Conservation (phyloP, 78 protist species). For the Emiliania huxleyi region DNA sequence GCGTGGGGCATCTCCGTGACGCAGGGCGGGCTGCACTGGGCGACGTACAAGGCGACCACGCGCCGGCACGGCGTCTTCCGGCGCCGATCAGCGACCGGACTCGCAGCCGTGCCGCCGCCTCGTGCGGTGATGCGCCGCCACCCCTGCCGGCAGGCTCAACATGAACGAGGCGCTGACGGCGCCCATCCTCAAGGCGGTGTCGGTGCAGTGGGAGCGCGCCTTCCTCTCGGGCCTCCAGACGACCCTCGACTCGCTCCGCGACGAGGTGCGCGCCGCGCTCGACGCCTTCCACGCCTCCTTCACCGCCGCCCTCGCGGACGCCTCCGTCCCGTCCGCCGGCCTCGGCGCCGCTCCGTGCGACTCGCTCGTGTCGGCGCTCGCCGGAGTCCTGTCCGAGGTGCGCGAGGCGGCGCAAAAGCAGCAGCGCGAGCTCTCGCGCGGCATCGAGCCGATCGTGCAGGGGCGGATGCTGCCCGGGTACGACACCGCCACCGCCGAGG, state of each 20-base stretch:
- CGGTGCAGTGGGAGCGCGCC: neutral
- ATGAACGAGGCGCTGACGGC: neutral
- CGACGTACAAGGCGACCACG: constrained; percentile 13
- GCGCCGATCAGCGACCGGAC: too few relatives aligned
- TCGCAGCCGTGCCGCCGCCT: too few relatives aligned
- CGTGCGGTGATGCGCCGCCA: too few relatives aligned
- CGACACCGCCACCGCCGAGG: neutral
- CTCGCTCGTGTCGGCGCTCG: neutral
- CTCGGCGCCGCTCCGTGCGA: neutral
- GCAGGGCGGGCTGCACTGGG: constrained; percentile 3
- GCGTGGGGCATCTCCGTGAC: neutral
- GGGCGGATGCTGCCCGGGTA: neutral
- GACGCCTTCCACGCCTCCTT: neutral
- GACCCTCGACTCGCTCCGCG: neutral
- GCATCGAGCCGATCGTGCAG: constrained; percentile 3
- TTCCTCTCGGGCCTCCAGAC: neutral
- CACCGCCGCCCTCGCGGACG: neutral
- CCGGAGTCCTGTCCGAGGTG: neutral
- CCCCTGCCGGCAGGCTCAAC: too few relatives aligned
- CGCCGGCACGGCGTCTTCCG: constrained; percentile 20
- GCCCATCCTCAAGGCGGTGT: neutral
- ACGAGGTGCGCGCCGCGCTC: neutral
- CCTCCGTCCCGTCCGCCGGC: neutral
- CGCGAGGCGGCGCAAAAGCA: neutral
- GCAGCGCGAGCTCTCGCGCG: constrained; percentile 29